Evolutionary conservation across 768 basidiomycete genomes (phyloP), one percentile per base, ranked within the genome.

Genomic region (Gloeophyllum trabeum): DNA sequence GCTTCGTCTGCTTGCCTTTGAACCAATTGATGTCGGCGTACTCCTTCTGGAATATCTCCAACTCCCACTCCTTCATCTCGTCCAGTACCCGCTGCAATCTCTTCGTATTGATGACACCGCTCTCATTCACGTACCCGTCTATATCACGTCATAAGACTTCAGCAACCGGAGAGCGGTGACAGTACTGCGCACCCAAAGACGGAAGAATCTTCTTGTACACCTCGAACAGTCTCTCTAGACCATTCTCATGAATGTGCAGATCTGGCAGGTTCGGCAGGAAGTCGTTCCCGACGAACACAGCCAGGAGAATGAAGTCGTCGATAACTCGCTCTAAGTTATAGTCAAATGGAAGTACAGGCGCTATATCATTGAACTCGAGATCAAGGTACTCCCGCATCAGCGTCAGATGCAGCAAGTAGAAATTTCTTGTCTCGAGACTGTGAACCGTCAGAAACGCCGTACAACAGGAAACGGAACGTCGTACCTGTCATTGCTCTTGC

Each of bases 271-370:
- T 88, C 5, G 94, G 96, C 48, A 98, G 61, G 63, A 98, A 98
- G 64, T 97, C 94, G 57, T 98, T 99, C 24, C 96, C 96, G 40
- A 98, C 82, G 52, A 99, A 99, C 21, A 98, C 90, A 19, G 92
- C 89, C 51, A 99, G 76, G 5, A 98, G 69, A 54, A 98, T 86
- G 61, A 98, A 98, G 65, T 99, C 96, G 60, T 99, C 94, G 56
- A 99, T 94, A 60, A 99, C 70, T 25, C 88, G 80, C 58, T 99
- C 96, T 48, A 98, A 74, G 55, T 70, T 84, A 61, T 98, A 98
- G 23, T 67, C 64, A 67, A 97, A 97, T 0, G 80, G 71, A 3
- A 92, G 64, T 16, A 66, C 52, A 1, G 71, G 68, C 44, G 73
- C 71, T 40, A 92, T 76, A 50, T 78, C 73, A 52, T 66, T 75